These are phyloP conservation scores for Neofusicoccum sp. DNA, from an alignment of 2,329 filamentous ascomycete genomes.

Conservation along the genomic window DNA sequence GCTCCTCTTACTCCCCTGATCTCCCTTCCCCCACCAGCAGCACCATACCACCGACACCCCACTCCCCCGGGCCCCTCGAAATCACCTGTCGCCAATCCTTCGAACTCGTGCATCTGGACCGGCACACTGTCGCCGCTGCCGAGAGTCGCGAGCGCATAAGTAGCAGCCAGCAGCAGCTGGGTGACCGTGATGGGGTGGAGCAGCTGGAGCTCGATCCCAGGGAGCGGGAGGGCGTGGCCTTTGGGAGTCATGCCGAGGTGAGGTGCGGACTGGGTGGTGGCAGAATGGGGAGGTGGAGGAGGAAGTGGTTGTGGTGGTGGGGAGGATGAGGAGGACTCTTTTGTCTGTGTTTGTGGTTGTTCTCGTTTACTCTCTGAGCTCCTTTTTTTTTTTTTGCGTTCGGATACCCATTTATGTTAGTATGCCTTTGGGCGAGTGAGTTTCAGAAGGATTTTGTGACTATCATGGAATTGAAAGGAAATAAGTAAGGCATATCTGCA, in stretches of 20 bases:
- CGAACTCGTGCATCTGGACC: background rate
- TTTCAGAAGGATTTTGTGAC: too few relatives aligned
- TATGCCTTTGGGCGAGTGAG: too few relatives aligned
- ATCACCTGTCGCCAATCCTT: background rate
- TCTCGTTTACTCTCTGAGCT: too few relatives aligned
- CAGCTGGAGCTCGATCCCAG: background rate
- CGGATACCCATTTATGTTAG: too few relatives aligned
- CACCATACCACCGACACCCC: background rate
- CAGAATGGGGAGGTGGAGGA: background rate
- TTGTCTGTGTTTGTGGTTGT: too few relatives aligned
- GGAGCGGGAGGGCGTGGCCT: background rate
- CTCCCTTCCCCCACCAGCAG: background rate
- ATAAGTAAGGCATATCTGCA: too few relatives aligned
- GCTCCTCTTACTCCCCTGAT: background rate
- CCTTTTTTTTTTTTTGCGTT: too few relatives aligned
- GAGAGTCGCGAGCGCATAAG: background rate
- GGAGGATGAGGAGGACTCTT: background rate
- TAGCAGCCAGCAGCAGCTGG: background rate
- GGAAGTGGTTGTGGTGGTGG: background rate
- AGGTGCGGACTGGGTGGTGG: background rate
- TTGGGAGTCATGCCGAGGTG: background rate
- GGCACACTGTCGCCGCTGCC: background rate
- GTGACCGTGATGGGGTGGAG: background rate
- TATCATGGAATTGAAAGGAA: too few relatives aligned
- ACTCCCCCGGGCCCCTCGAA: background rate